phyloP scores from a whole-genome alignment of 129 eudicot genomes.

The Silybum marianum region DNA sequence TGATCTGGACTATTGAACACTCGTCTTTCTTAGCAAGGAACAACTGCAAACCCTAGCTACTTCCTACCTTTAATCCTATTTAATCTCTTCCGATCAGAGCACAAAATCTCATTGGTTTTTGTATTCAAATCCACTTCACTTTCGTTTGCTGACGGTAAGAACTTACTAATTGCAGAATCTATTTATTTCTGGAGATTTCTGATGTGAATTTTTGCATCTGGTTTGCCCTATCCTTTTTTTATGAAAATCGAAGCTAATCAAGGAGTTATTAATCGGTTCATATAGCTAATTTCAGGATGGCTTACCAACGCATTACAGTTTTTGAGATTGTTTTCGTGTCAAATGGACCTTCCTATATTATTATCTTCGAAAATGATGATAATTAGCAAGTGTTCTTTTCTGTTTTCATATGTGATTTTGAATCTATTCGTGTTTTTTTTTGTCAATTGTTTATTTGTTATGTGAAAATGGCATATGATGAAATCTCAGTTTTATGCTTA shows the following conservation, averaged over 20 bases:
- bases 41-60: conserved; percentile 30
- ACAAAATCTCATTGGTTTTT: background rate
- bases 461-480: conserved; percentile 36
- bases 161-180: background rate
- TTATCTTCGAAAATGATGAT: background rate
- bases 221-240: conserved; percentile 49
- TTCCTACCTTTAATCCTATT: conserved; percentile 16
- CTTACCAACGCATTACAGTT: conserved; percentile 64
- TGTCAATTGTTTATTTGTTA: background rate
- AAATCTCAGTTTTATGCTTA: conserved; percentile 29
- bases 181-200: background rate
- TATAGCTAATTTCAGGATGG: conserved; percentile 34
- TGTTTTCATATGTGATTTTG: background rate
- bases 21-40: too few relatives aligned
- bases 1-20: too few relatives aligned
- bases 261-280: conserved; percentile 57
- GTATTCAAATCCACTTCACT: background rate
- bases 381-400: background rate
- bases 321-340: conserved; percentile 50
- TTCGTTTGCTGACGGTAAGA: background rate
- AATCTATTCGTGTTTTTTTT: background rate
- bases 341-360: conserved; percentile 57
- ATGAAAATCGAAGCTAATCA: background rate
- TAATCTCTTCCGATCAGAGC: background rate
- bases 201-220: conserved; percentile 42